Conservation (phyloP, 2,329 filamentous ascomycete genomes). For the Aspergillus candidus region DNA sequence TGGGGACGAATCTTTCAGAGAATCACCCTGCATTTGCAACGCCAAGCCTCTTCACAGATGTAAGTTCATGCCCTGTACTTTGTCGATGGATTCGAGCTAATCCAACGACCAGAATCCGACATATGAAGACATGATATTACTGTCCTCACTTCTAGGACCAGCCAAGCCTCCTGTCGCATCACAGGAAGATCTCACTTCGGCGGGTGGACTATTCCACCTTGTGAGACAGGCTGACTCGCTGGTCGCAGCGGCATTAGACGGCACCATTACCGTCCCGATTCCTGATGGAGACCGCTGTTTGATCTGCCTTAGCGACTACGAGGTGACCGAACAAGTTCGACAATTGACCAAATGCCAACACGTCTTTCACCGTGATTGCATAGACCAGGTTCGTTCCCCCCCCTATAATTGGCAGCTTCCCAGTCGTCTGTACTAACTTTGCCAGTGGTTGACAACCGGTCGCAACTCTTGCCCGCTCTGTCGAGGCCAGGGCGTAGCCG, state of each 20-base stretch:
- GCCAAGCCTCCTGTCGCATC: slow-evolving; percentile 63
- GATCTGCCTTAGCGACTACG: slow-evolving; percentile 62
- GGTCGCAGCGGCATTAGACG: slow-evolving; percentile 44
- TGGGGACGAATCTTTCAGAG: slow-evolving; percentile 63
- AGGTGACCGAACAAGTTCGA: slow-evolving; percentile 55
- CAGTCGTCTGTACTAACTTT: slow-evolving; percentile 23
- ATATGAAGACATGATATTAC: slow-evolving; percentile 66
- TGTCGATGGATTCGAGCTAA: slow-evolving; percentile 8
- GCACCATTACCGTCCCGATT: slow-evolving; percentile 30
- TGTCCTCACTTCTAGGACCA: slow-evolving; percentile 61
- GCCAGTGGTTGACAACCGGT: slow-evolving; percentile 59
- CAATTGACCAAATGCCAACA: slow-evolving; percentile 59
- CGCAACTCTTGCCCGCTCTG: slow-evolving; percentile 36
- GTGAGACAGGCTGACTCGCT: slow-evolving; percentile 38
- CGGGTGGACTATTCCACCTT: slow-evolving; percentile 56
- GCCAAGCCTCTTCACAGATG: slow-evolving; percentile 64
- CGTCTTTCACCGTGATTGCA: slow-evolving; percentile 62
- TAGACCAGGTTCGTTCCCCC: slow-evolving; percentile 54
- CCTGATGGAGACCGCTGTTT: slow-evolving; percentile 54
- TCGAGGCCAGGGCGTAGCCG: slow-evolving; percentile 38
- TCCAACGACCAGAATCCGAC: slow-evolving; percentile 48
- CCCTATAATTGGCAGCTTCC: slow-evolving; percentile 4
- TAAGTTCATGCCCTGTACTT: slow-evolving; percentile 28
- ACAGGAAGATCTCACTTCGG: slow-evolving; percentile 57
- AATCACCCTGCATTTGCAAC: slow-evolving; percentile 65